Base-by-base conservation (phyloP, 305 asterid species). In the Rubia tinctorum region DNA sequence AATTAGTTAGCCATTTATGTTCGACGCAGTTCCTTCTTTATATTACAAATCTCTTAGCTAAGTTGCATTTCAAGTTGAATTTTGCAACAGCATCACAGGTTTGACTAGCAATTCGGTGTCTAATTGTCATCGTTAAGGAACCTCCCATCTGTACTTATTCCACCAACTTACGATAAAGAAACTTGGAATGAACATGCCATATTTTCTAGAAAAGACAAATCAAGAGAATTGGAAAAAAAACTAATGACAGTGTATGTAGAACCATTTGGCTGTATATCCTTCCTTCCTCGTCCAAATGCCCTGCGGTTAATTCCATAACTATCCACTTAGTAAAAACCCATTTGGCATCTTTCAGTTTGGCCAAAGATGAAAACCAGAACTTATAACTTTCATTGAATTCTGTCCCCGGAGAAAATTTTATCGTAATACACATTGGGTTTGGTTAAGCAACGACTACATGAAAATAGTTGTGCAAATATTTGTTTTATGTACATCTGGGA, bases 81-180 rank as follows among this genome's bases (percentile, higher is more conserved):
- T 27, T 27, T 2, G 89, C 79, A 11, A 85, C 90, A 17, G 90
- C 90, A 6, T 78, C 75, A 66, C 94, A 87, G 5, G 88, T 86
- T 77, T 90, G 94, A 82, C 91, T 83, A 44, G 88, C 81, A 43
- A 84, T 76, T 40, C 84, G 80, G 60, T 39, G 0, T 91, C 94
- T 27, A 86, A 63, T 78, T 71, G 79, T 74, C 89, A 92, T 22
- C 75, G 30, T 27, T 27, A 27, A 27, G 2, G 30, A 27, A 27
- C 30, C 2, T 27, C 30, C 30, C 30, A 27, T 53, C 92, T 92
- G 22, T 86, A 82, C 30, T 68, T 71, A n/a, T 78, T n/a, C 98
- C 96, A 92, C 98, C 98, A 92, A 14, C 7, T 74, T 56, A 59
- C 98, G 90, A 84, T 80, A 81, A 1, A 30, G 37, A 30, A 30